phyloP scores from a whole-genome alignment of 2,329 filamentous ascomycete species.

The Incumbomyces delicatus region DNA sequence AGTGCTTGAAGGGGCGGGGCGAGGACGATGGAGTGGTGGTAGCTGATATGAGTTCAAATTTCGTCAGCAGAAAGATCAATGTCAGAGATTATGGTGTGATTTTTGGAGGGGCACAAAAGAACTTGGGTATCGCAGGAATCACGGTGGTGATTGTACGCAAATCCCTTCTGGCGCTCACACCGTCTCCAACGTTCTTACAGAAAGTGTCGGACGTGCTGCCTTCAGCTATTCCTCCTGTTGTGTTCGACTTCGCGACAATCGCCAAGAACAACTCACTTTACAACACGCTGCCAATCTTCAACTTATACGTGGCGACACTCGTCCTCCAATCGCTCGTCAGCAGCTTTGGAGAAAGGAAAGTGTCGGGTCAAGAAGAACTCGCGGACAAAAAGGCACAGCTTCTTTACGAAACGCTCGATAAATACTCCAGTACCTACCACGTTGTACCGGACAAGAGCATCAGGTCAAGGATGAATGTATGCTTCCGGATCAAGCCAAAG shows the following conservation, averaged over 20 bases:
- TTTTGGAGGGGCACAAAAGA: slow-evolving; percentile 91
- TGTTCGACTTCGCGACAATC: slow-evolving; percentile 74
- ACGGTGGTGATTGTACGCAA: slow-evolving; percentile 81
- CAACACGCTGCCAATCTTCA: slow-evolving; percentile 92
- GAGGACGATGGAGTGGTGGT: slow-evolving; percentile 67
- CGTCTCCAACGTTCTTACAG: slow-evolving; percentile 59
- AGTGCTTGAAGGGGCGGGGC: slow-evolving; percentile 48
- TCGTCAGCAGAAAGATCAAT: slow-evolving; percentile 69
- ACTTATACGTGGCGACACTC: slow-evolving; percentile 81
- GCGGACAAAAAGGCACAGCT: slow-evolving; percentile 63
- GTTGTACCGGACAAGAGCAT: slow-evolving; percentile 66
- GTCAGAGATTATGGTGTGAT: slow-evolving; percentile 71
- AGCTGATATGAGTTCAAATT: slow-evolving; percentile 91
- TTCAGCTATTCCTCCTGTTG: slow-evolving; percentile 51
- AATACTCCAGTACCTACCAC: slow-evolving; percentile 55
- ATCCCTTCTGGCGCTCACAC: slow-evolving; percentile 59
- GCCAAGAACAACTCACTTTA: slow-evolving; percentile 92
- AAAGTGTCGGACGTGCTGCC: slow-evolving; percentile 56
- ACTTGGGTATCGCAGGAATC: slow-evolving; percentile 75
- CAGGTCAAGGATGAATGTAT: slow-evolving; percentile 89
- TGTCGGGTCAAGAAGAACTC: slow-evolving; percentile 65
- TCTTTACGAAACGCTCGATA: slow-evolving; percentile 70
- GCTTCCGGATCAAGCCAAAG: slow-evolving; percentile 61
- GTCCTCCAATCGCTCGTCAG: slow-evolving; percentile 68
- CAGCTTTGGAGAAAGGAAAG: slow-evolving; percentile 54